Conservation (phyloP, 2,329 filamentous ascomycete genomes). For the Basipetospora sp. region DNA sequence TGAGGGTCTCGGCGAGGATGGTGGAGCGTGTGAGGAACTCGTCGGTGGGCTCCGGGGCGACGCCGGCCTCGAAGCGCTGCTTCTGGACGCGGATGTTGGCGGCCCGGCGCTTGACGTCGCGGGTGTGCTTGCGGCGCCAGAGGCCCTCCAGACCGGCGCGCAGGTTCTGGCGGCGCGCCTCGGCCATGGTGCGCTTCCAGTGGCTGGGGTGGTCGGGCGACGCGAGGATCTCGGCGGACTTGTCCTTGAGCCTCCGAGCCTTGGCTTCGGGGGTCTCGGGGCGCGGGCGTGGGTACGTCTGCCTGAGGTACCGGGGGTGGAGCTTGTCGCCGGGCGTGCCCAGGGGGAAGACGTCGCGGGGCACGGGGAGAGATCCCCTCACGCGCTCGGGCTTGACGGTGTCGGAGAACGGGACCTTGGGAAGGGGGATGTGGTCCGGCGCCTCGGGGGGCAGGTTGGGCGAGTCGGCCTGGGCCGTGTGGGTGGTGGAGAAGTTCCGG, state of each 20-base stretch:
- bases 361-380: constrained; percentile 71
- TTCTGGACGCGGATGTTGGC: too few relatives aligned
- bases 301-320: constrained; percentile 42
- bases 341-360: constrained; percentile 61
- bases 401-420: constrained; percentile 57
- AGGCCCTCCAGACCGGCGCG: constrained; percentile 56
- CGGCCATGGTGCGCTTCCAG: constrained; percentile 64
- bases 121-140: constrained; percentile 45
- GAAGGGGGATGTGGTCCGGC: constrained; percentile 73
- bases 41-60: constrained; percentile 57
- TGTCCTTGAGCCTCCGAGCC: too few relatives aligned
- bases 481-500: not conserved
- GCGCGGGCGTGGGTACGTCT: constrained; percentile 41
- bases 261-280: too few relatives aligned
- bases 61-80: constrained; percentile 31
- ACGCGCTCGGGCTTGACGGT: constrained; percentile 32
- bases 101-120: constrained; percentile 26
- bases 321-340: constrained; percentile 45
- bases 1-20: constrained; percentile 36
- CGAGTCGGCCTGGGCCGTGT: not conserved
- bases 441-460: constrained; percentile 58
- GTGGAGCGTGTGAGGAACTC: constrained; percentile 61
- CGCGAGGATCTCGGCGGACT: constrained; percentile 28
- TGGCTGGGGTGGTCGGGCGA: constrained; percentile 23
- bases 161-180: constrained; percentile 55